A percentile compares a stretch with the other conserved stretches of the same genome.
phyloP scores from a whole-genome alignment of 768 basidiomycete genomes.

The Lactifluus subvellereus region DNA sequence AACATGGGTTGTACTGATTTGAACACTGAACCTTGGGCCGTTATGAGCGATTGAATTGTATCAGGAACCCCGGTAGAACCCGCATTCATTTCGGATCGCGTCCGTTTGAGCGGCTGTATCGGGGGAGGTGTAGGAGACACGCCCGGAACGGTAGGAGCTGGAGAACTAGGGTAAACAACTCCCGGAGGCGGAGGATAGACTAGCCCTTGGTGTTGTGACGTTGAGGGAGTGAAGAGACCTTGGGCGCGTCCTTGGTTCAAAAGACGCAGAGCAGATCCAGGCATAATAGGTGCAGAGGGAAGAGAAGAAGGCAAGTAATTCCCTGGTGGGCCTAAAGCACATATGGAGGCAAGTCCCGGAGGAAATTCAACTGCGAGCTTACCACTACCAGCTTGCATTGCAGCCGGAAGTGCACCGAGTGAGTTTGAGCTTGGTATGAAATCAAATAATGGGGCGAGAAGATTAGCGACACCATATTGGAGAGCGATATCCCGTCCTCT shows the following conservation, averaged over 20 bases:
- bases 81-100: conserved; percentile 63
- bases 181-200: conserved; percentile 50
- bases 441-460: conserved; percentile 89
- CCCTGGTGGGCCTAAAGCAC: conserved; percentile 7
- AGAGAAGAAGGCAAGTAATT: conserved; percentile 35
- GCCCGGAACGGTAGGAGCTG: conserved; percentile 34
- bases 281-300: conserved; percentile 81
- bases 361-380: background rate
- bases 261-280: conserved; percentile 77
- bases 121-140: conserved; percentile 36
- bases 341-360: background rate
- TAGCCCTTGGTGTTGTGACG: conserved; percentile 48
- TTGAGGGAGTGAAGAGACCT: conserved; percentile 81
- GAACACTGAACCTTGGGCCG: conserved; percentile 19
- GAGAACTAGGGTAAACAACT: conserved; percentile 44
- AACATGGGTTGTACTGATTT: conserved; percentile 29
- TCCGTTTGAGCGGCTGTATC: conserved; percentile 46
- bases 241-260: conserved; percentile 83
- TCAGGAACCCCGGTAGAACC: conserved; percentile 29
- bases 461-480: conserved; percentile 85
- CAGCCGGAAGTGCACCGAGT: conserved; percentile 55
- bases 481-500: conserved; percentile 88
- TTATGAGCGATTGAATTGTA: conserved; percentile 22
- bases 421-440: conserved; percentile 76
- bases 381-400: conserved; percentile 26